A percentile compares a stretch with the other conserved stretches of the same genome.
Evolutionary conservation across 192 early-diverging fungal species (phyloP).

Genomic region (Chytriomyces sp.): DNA sequence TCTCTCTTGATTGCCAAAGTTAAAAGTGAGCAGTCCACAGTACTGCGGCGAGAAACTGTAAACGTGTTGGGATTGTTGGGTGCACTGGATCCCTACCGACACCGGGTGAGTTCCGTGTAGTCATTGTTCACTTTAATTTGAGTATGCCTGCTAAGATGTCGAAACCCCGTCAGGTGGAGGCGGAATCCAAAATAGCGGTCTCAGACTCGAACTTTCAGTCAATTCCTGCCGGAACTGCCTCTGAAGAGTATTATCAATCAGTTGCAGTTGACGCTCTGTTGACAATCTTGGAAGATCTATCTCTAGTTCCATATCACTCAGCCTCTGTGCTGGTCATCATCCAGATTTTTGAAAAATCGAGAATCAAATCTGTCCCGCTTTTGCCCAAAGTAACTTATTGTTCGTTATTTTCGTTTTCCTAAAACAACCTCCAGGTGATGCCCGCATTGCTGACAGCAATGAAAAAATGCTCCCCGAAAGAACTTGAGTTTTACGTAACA

Average conservation of each 20-base stretch:
- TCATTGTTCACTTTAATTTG: neutral
- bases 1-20: constrained; percentile 68
- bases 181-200: neutral
- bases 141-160: neutral
- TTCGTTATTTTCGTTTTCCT: neutral
- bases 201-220: constrained; percentile 13
- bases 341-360: constrained; percentile 79
- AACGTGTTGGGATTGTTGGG: constrained; percentile 82
- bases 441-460: constrained; percentile 70
- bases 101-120: constrained; percentile 18
- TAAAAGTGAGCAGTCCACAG: constrained; percentile 66
- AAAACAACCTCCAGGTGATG: constrained; percentile 19
- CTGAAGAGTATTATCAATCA: constrained; percentile 76
- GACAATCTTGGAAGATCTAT: constrained; percentile 73
- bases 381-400: constrained; percentile 61
- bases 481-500: constrained; percentile 78
- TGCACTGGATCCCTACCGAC: constrained; percentile 78
- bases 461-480: constrained; percentile 60
- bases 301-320: constrained; percentile 66
- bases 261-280: constrained; percentile 82
- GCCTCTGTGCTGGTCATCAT: constrained; percentile 76
- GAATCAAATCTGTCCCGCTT: constrained; percentile 69
- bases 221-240: constrained; percentile 56
- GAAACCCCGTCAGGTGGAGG: constrained; percentile 8
- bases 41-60: constrained; percentile 72